These are phyloP conservation scores for Trichoderma sp. DNA, from an alignment of 2,329 filamentous ascomycete genomes.

Conservation along the genomic window DNA sequence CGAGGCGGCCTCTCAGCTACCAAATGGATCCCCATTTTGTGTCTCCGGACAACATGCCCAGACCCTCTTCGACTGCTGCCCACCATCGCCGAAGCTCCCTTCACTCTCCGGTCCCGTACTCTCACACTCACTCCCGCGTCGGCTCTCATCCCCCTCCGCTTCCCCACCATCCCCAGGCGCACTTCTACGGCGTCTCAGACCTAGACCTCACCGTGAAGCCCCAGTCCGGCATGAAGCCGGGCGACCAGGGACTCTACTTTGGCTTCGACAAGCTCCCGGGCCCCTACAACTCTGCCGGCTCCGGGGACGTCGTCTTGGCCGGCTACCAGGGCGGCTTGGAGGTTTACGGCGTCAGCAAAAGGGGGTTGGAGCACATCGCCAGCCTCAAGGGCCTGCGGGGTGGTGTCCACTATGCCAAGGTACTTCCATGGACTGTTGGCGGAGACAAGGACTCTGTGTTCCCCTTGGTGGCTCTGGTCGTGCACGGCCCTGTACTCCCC, in stretches of 20 bases:
- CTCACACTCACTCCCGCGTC: constrained; percentile 45
- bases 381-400: constrained; percentile 75
- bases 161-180: constrained; percentile 71
- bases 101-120: constrained; percentile 39
- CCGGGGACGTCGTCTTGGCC: constrained; percentile 67
- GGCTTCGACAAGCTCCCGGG: constrained; percentile 71
- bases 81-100: constrained; percentile 44
- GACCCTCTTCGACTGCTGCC: constrained; percentile 34
- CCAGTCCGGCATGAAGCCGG: constrained; percentile 56
- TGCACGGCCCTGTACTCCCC: constrained; percentile 71
- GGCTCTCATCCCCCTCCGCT: constrained; percentile 55
- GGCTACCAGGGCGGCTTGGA: constrained; percentile 80
- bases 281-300: constrained; percentile 38
- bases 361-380: constrained; percentile 66
- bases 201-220: constrained; percentile 65
- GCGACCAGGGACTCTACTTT: constrained; percentile 72
- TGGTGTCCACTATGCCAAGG: constrained; percentile 75
- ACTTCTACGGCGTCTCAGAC: constrained; percentile 74
- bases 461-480: constrained; percentile 73
- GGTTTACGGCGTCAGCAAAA: constrained; percentile 69
- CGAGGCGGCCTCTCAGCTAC: constrained; percentile 51
- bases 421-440: constrained; percentile 65
- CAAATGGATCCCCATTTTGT: constrained; percentile 49
- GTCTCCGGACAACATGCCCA: constrained; percentile 40
- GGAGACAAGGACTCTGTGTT: constrained; percentile 55